A percentile compares a stretch with the other conserved stretches of the same genome.
Evolutionary conservation across 1,139 yeast genomes (phyloP).

Genomic region (Geotrichum australiense): DNA sequence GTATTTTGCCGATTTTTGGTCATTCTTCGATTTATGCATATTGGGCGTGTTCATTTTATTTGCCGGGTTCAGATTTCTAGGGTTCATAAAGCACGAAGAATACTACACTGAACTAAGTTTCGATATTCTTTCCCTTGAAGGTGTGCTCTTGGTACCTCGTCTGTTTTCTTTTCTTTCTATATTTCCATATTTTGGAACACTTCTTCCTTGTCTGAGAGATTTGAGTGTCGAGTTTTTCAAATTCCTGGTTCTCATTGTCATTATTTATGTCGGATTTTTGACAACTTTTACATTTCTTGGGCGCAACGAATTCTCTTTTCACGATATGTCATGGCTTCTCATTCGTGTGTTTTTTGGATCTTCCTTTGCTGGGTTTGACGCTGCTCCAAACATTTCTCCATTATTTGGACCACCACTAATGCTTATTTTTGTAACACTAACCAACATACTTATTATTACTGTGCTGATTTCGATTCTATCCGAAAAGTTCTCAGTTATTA

Average conservation of each 20-base stretch:
- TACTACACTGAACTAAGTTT: constrained; percentile 25
- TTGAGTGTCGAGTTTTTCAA: constrained; percentile 32
- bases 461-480: constrained; percentile 33
- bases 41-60: constrained; percentile 27
- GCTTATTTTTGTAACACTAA: constrained; percentile 30
- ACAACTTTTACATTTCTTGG: constrained; percentile 33
- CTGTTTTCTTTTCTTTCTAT: constrained; percentile 31
- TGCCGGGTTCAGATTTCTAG: constrained; percentile 23
- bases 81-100: constrained; percentile 20
- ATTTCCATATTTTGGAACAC: constrained; percentile 33
- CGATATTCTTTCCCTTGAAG: constrained; percentile 32
- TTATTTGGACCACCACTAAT: constrained; percentile 32
- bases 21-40: constrained; percentile 29
- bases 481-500: constrained; percentile 29
- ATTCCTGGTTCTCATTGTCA: constrained; percentile 29
- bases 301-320: constrained; percentile 26
- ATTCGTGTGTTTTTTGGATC: constrained; percentile 33
- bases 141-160: constrained; percentile 31
- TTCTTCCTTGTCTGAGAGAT: constrained; percentile 31
- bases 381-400: constrained; percentile 29
- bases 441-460: constrained; percentile 30
- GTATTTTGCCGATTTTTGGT: constrained; percentile 32
- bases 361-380: constrained; percentile 31
- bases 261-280: constrained; percentile 32
- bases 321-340: constrained; percentile 32